These are phyloP conservation scores for Isatis tinctoria DNA, from an alignment of 345 rosid species.

Conservation along the genomic window DNA sequence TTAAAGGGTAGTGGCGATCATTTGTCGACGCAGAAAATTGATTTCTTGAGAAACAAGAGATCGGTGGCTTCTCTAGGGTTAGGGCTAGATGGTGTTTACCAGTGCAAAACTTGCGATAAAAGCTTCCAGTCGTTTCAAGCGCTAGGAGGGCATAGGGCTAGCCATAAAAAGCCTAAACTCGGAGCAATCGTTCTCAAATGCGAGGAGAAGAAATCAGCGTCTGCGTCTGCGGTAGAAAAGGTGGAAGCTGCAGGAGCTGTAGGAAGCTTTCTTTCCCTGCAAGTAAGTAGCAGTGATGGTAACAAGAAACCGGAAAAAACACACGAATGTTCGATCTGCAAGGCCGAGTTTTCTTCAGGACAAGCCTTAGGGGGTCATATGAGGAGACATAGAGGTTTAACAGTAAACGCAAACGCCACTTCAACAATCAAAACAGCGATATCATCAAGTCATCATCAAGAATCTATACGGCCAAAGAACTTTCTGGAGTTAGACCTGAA, in stretches of 20 bases:
- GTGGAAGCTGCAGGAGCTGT: constrained; percentile 1
- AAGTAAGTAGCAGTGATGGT: constrained; percentile 28
- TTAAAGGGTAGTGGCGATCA: constrained; percentile 43
- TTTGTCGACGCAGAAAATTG: not conserved
- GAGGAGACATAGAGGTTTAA: constrained; percentile 71
- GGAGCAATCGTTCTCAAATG: constrained; percentile 7
- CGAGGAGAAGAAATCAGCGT: constrained; percentile 24
- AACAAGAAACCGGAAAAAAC: constrained; percentile 34
- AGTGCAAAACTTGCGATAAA: constrained; percentile 83
- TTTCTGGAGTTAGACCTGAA: constrained; percentile 67
- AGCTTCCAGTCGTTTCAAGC: constrained; percentile 91
- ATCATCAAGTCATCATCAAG: constrained; percentile 28
- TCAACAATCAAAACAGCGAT: constrained; percentile 5
- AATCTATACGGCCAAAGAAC: constrained; percentile 31
- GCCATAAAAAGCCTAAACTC: constrained; percentile 76
- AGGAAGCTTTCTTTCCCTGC: constrained; percentile 53
- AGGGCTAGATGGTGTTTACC: constrained; percentile 39
- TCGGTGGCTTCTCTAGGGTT: constrained; percentile 20
- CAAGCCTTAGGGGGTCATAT: constrained; percentile 98
- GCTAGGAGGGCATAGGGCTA: constrained; percentile 85
- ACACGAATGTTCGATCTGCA: constrained; percentile 83
- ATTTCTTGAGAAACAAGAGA: constrained; percentile 14
- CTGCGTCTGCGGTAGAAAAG: constrained; percentile 12
- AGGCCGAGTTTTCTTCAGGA: constrained; percentile 79
- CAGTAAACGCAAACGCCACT: constrained; percentile 14